These are phyloP conservation scores for Yarrowia sp. DNA, from an alignment of 805 yeast species.

Conservation along the genomic window DNA sequence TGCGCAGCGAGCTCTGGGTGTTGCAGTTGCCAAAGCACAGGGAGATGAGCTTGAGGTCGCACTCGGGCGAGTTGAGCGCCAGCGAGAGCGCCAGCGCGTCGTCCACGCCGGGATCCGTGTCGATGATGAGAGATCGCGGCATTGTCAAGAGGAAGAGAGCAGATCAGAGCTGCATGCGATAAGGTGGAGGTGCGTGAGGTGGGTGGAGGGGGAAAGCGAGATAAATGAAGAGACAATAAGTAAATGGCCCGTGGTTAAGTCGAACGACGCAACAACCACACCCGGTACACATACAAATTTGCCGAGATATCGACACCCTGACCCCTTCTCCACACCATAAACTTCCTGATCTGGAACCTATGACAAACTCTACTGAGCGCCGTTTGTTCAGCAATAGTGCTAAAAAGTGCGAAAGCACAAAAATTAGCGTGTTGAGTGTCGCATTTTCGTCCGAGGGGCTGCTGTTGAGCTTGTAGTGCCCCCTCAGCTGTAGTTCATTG, in stretches of 20 bases:
- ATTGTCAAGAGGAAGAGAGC: background rate
- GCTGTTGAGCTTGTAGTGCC: too few species aligned
- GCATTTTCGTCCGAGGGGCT: too few species aligned
- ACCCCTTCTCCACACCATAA: background rate
- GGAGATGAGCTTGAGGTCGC: slow-evolving; percentile 38
- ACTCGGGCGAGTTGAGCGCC: slow-evolving; percentile 38
- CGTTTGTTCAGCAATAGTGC: too few species aligned
- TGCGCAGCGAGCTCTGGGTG: slow-evolving; percentile 36
- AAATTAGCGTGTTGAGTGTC: too few species aligned
- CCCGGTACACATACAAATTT: background rate
- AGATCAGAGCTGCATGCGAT: background rate
- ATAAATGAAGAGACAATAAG: too few species aligned
- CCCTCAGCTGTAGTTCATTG: too few species aligned
- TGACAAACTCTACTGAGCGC: background rate
- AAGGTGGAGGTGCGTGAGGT: background rate
- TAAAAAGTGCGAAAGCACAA: too few species aligned
- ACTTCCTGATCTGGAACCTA: background rate
- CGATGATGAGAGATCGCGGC: slow-evolving; percentile 37
- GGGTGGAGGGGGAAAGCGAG: background rate
- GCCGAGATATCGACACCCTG: background rate
- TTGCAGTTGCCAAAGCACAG: slow-evolving; percentile 44
- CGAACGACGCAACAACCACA: background rate
- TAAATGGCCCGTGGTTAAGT: background rate
- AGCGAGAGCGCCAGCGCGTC: slow-evolving; percentile 43
- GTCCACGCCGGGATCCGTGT: slow-evolving; percentile 47